Base-by-base conservation (phyloP, 257 asterid species). In the Petunia secreta region DNA sequence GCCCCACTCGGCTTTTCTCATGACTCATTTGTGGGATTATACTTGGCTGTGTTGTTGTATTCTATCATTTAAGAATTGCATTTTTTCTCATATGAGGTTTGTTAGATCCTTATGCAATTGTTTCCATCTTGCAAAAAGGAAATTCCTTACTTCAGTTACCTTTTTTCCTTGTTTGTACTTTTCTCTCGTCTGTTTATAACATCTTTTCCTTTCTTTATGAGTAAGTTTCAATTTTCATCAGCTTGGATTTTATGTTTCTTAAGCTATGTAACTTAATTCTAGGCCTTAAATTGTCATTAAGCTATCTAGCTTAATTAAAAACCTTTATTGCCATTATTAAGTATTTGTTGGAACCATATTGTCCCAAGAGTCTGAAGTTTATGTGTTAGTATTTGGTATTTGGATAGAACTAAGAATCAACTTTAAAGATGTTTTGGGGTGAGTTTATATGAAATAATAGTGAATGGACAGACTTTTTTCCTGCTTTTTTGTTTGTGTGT, bases 121-220 rank as follows among this genome's bases (percentile, higher is more conserved):
- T 60, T 11, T 34, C 40, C 59, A 44, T 69, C 77, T 69, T 46
- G 41, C 59, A 69, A 48, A 25, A 69, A 59, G 41, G 25, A 39
- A 69, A 46, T 69, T 48, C 77, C 77, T 71, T 71, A 48, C 44
- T 50, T 71, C 44, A 34, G 11, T 6, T 8, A 3, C 55, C 64
- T 59, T 59, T 57, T 59, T 43, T 48, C 50, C 5, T 34, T 41
- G 39, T 66, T 4, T 63, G 8, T 38, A 8, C 57, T 10, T 52
- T 52, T 52, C 57, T 15, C 46, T 60, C 25, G 14, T 63, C 68
- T 40, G 8, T 1, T 9, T 36, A 8, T 9, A 36, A 36, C 14
- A 63, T 63, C 68, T 36, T 3, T 36, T 8, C n/a, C 43, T 36
- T 63, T 39, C 50, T 38, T 64, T 38, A 5, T 64, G 10, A 2